Conservation (phyloP, 495 filamentous ascomycete genomes). For the Clohesyomyces aquaticus region DNA sequence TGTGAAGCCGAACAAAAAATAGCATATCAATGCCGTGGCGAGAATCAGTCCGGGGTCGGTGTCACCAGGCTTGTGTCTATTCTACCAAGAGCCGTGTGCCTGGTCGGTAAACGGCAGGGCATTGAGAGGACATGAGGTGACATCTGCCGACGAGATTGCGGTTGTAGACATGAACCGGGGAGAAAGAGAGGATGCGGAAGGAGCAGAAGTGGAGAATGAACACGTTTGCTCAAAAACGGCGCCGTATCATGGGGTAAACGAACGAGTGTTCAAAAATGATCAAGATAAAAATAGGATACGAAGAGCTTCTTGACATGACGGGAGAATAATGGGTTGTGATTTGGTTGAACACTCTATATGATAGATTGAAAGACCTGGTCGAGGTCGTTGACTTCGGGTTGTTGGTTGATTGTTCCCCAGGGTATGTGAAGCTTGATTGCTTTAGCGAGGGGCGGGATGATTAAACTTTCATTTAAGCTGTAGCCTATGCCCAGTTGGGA, state of each 20-base stretch:
- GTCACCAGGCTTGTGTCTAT: too few relatives aligned
- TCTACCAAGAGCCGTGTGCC: too few relatives aligned
- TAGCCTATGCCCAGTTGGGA: slow-evolving; percentile 25
- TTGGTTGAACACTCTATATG: slow-evolving; percentile 24
- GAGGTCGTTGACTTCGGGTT: slow-evolving; percentile 28
- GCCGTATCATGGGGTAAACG: slow-evolving; percentile 9
- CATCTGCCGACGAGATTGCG: slow-evolving; percentile 30
- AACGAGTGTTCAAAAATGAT: slow-evolving; percentile 1
- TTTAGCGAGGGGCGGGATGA: slow-evolving; percentile 35
- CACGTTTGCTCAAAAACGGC: slow-evolving; percentile 35
- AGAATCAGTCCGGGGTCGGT: slow-evolving; percentile 1
- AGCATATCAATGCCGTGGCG: slow-evolving; percentile 20
- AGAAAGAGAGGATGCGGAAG: slow-evolving; percentile 4
- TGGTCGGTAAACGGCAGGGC: too few relatives aligned
- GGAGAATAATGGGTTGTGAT: slow-evolving; percentile 10
- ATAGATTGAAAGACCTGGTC: slow-evolving; percentile 36
- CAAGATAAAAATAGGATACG: slow-evolving; percentile 31
- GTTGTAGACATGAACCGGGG: slow-evolving; percentile 15
- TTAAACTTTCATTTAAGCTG: slow-evolving; percentile 17
- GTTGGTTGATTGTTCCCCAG: slow-evolving; percentile 27
- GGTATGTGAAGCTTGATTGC: slow-evolving; percentile 28
- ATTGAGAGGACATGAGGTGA: slow-evolving; percentile 13
- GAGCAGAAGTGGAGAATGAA: slow-evolving; percentile 11
- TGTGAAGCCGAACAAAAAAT: slow-evolving; percentile 20
- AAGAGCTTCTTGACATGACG: slow-evolving; percentile 22